Evolutionary conservation across 2,329 filamentous ascomycete genomes (phyloP).

Genomic region (Akanthomyces lecanii): DNA sequence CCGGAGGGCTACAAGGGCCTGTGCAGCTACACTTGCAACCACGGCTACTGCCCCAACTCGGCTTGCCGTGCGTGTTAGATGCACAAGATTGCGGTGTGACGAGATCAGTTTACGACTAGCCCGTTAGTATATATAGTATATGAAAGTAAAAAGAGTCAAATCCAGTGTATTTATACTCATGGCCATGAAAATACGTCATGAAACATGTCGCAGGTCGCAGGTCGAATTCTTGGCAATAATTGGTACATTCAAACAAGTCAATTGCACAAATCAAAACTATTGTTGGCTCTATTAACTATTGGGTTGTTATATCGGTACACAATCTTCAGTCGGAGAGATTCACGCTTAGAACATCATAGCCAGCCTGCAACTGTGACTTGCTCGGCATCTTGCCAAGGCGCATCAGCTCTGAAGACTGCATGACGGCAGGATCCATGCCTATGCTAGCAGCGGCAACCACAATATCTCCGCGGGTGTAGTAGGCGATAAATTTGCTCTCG

Average conservation of each 20-base stretch:
- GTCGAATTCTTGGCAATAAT: too few relatives aligned
- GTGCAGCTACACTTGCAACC: conserved; percentile 43
- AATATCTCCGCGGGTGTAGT: conserved; percentile 80
- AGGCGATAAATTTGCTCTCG: conserved; percentile 80
- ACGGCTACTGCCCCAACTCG: conserved; percentile 41
- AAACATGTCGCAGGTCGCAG: too few relatives aligned
- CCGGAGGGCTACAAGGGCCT: conserved; percentile 38
- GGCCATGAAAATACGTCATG: background rate
- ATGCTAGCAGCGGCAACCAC: conserved; percentile 89
- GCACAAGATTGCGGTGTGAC: background rate
- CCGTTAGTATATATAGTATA: background rate
- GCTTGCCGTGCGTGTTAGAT: conserved; percentile 25
- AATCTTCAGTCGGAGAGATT: conserved; percentile 30
- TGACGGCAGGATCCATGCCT: conserved; percentile 83
- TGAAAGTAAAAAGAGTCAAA: background rate
- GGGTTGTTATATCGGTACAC: too few relatives aligned
- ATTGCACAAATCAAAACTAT: background rate
- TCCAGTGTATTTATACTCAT: background rate
- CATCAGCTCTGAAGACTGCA: conserved; percentile 82
- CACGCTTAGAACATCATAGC: conserved; percentile 48
- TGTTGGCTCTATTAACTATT: background rate
- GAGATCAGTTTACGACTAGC: background rate
- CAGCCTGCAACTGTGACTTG: conserved; percentile 70
- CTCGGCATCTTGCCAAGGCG: conserved; percentile 72
- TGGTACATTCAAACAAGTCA: too few relatives aligned